A percentile compares a stretch with the other conserved stretches of the same genome.
These are phyloP conservation scores for Suillus ampliporus DNA, from an alignment of 768 basidiomycete genomes.

Conservation along the genomic window DNA sequence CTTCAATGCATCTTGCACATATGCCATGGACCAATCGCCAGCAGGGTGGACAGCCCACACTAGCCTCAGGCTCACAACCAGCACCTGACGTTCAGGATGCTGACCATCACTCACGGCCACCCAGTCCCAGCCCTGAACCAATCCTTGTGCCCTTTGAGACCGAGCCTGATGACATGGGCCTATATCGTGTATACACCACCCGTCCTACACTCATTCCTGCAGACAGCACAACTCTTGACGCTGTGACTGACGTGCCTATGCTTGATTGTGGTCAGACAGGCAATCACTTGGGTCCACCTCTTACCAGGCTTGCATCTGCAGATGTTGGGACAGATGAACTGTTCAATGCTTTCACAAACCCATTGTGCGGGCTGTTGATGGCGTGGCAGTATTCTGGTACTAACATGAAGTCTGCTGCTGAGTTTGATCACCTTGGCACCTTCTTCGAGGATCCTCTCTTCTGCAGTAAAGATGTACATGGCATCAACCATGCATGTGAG, in stretches of 20 bases:
- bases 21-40: too few relatives aligned
- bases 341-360: conserved; percentile 26
- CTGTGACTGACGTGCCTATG: conserved; percentile 8
- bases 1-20: too few relatives aligned
- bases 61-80: too few relatives aligned
- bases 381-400: conserved; percentile 28
- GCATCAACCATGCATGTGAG: conserved; percentile 21
- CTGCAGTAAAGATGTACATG: conserved; percentile 20
- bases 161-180: conserved; percentile 4
- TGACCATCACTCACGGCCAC: too few relatives aligned
- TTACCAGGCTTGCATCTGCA: not conserved
- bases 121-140: too few relatives aligned
- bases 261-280: not conserved
- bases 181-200: conserved; percentile 6
- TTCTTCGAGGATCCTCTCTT: conserved; percentile 30
- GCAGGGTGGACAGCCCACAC: too few relatives aligned
- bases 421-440: conserved; percentile 18
- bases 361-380: conserved; percentile 29
- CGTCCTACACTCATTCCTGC: conserved; percentile 1
- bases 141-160: not conserved
- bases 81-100: too few relatives aligned
- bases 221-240: not conserved
- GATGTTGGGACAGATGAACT: conserved; percentile 3
- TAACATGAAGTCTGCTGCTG: conserved; percentile 12
- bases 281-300: too few relatives aligned